phyloP scores from a whole-genome alignment of 225 moss, liverwort and hornwort genomes.

The Marchantia paleacea region DNA sequence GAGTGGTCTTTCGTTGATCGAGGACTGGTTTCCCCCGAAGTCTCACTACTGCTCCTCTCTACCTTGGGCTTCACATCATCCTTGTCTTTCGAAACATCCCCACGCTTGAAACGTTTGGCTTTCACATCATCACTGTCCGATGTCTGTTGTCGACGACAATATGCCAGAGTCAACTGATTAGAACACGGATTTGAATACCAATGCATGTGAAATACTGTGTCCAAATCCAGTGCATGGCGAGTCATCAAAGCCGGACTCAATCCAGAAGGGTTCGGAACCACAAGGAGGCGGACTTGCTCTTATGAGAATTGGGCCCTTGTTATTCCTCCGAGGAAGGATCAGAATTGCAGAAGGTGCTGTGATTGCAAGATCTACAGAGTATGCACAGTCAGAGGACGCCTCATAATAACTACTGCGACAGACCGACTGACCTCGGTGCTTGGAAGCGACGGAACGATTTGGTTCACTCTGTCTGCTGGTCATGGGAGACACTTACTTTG shows the following conservation, averaged over 20 bases:
- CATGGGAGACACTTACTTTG: slow-evolving; percentile 1
- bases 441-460: not conserved
- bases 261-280: not conserved
- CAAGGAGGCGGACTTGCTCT: not conserved
- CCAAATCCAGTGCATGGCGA: no score
- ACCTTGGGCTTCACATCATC: slow-evolving; percentile 20
- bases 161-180: no score
- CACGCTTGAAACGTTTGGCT: slow-evolving; percentile 9
- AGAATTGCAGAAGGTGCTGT: no score
- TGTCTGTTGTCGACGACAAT: not conserved
- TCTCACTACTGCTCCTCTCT: slow-evolving; percentile 24
- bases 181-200: no score
- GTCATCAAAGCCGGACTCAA: no score
- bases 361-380: no score
- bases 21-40: slow-evolving; percentile 20
- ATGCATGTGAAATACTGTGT: not conserved
- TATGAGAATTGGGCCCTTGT: not conserved
- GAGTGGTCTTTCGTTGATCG: slow-evolving; percentile 21
- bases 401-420: not conserved
- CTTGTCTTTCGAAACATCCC: slow-evolving; percentile 5
- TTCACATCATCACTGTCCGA: slow-evolving; percentile 12
- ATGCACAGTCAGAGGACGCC: not conserved
- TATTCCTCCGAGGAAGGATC: not conserved
- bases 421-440: not conserved
- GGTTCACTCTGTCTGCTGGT: not conserved